Base-by-base conservation (phyloP, 148 eudicot species). In the Persicaria tinctoria region DNA sequence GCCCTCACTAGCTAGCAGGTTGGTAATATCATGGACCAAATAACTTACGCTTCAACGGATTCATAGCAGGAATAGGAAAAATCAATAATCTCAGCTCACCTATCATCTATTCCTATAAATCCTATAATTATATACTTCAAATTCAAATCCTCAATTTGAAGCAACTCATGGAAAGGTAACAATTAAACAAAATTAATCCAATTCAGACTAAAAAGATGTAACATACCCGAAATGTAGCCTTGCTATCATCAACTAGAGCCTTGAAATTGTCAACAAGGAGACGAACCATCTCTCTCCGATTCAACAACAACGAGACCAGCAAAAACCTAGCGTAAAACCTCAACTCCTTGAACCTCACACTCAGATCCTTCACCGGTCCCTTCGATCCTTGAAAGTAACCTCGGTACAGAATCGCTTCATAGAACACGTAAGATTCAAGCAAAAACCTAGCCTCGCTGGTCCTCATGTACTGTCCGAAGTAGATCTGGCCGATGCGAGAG, bases 291-390 rank as follows among this genome's bases (percentile, higher is more conserved):
- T 88, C 88, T 59, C 17, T 17, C 3, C 91, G 87, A 78, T 83
- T 84, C 87, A 95, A 79, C 46, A 92, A 74, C 86, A 95, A 78
- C n/a, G 93, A 77, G 51, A 95, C 99, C 79, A 92, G 56, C 84
- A 92, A 76, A 84, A 92, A 95, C 80, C 99, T 82, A 0, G 97
- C 97, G 59, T 79, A 95, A 79, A 92, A 95, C 87, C 99, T 92
- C 86, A 95, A 85, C 54, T 95, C 97, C 88, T 95, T 95, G 76
- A 84, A 89, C 85, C 94, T 85, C 57, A 92, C 80, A 20, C 84
- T 85, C 4, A 88, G 78, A 83, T 85, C 94, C 87, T 75, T 84
- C 72, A 38, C 72, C 55, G 59, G 44, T 23, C 70, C 84, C 51
- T 38, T 66, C 9, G 38, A 47, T 18, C 80, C 82, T 51, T 86